A percentile compares a stretch with the other conserved stretches of the same genome.
These are phyloP conservation scores for Candida easanensis DNA, from an alignment of 805 yeast species.

Conservation along the genomic window DNA sequence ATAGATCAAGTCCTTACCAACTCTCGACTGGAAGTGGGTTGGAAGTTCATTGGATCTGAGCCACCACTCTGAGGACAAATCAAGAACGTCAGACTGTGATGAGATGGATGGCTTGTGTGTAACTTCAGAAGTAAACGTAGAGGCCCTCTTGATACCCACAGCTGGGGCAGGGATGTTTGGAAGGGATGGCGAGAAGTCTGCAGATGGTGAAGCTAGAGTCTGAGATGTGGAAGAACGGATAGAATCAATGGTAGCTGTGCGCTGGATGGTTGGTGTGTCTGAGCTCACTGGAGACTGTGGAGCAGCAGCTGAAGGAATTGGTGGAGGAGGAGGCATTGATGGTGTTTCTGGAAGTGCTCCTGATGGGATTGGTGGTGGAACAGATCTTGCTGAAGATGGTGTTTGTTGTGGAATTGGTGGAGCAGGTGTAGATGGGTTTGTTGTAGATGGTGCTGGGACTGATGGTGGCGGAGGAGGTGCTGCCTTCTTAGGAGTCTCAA, in stretches of 20 bases:
- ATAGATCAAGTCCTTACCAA: conserved; percentile 49
- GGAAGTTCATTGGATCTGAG: conserved; percentile 51
- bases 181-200: conserved; percentile 8
- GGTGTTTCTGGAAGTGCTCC: conserved; percentile 2
- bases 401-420: conserved; percentile 20
- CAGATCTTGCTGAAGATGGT: conserved; percentile 2
- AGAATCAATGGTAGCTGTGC: conserved; percentile 9
- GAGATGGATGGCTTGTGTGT: conserved; percentile 6
- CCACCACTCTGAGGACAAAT: conserved; percentile 64
- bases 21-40: conserved; percentile 38
- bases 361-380: conserved; percentile 14
- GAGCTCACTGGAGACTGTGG: conserved; percentile 9
- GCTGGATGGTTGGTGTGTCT: conserved; percentile 8
- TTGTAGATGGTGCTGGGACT: not conserved
- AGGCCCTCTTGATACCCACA: conserved; percentile 15
- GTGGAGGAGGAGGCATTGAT: conserved; percentile 8
- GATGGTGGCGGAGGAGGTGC: conserved; percentile 22
- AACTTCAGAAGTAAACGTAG: conserved; percentile 16
- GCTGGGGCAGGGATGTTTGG: conserved; percentile 10
- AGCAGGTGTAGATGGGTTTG: conserved; percentile 1
- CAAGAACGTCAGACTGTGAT: conserved; percentile 28
- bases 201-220: conserved; percentile 7
- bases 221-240: conserved; percentile 1
- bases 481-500: conserved; percentile 17
- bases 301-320: not conserved